Conservation (phyloP, 331 rosid genomes). For the Pyrus hybrid region DNA sequence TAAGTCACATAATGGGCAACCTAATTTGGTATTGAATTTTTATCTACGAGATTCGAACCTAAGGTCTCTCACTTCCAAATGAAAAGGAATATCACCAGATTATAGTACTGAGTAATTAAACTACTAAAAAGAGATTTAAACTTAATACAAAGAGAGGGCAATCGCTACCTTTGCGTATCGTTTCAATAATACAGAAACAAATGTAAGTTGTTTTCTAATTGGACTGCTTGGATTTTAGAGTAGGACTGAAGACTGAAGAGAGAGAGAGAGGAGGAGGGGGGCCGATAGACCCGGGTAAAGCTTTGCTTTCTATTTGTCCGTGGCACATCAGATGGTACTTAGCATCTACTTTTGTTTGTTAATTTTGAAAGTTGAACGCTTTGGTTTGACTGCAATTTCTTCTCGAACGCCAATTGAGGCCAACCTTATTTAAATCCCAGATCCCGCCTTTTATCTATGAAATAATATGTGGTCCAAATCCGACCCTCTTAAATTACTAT, state of each 20-base stretch:
- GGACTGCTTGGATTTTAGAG: neutral
- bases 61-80: accelerated
- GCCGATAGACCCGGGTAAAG: slow-evolving; percentile 30
- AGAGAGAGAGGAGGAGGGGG: neutral
- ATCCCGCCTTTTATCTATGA: slow-evolving; percentile 18
- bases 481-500: neutral
- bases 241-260: neutral
- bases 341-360: slow-evolving; percentile 8
- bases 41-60: no score
- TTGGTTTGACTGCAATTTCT: slow-evolving; percentile 18
- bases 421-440: neutral
- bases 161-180: no score
- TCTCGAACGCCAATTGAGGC: slow-evolving; percentile 15
- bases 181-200: no score
- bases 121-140: no score
- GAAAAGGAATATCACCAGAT: accelerated
- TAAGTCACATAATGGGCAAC: no score
- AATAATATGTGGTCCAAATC: neutral
- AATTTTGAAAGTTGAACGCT: slow-evolving; percentile 13
- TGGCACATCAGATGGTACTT: slow-evolving; percentile 2
- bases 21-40: no score
- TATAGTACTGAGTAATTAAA: no score
- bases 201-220: no score
- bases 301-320: slow-evolving; percentile 2
- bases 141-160: no score